Conservation (phyloP, 345 rosid genomes). For the Pistacia integerrima region DNA sequence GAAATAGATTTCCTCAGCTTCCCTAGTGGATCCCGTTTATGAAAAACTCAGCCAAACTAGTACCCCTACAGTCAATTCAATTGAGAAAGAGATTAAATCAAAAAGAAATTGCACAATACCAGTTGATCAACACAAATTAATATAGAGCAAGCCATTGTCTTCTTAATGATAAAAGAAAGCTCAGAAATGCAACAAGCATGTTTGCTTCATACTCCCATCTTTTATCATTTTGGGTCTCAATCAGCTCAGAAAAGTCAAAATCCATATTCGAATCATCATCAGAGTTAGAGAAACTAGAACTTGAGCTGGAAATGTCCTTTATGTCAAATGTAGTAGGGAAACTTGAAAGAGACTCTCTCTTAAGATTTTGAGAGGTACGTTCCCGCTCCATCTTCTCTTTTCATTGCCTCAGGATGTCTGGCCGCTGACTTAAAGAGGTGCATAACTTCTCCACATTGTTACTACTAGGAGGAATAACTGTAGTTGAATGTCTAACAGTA, state of each 20-base stretch:
- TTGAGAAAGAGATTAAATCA: neutral
- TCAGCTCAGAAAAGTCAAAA: neutral
- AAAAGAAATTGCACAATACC: neutral
- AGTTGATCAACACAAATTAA: neutral
- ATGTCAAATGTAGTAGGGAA: neutral
- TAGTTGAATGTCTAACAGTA: conserved; percentile 6
- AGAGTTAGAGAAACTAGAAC: conserved; percentile 35
- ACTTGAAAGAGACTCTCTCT: neutral
- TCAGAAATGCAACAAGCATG: conserved; percentile 16
- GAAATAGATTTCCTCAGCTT: conserved; percentile 29
- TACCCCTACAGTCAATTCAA: conserved; percentile 18
- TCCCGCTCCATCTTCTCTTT: conserved; percentile 5
- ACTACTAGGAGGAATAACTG: conserved; percentile 11
- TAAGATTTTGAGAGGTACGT: neutral
- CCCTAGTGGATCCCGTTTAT: conserved; percentile 30
- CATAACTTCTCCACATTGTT: neutral
- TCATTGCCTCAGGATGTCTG: neutral
- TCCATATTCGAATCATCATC: conserved; percentile 26
- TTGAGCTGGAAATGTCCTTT: conserved; percentile 19
- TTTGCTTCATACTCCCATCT: conserved; percentile 26
- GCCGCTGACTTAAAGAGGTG: conserved; percentile 8
- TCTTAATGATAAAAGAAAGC: neutral
- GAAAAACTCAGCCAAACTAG: conserved; percentile 32
- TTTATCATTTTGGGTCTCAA: neutral
- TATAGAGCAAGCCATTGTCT: neutral